These are phyloP conservation scores for Xerocomellus intermedius DNA, from an alignment of 768 basidiomycete genomes.

Conservation along the genomic window DNA sequence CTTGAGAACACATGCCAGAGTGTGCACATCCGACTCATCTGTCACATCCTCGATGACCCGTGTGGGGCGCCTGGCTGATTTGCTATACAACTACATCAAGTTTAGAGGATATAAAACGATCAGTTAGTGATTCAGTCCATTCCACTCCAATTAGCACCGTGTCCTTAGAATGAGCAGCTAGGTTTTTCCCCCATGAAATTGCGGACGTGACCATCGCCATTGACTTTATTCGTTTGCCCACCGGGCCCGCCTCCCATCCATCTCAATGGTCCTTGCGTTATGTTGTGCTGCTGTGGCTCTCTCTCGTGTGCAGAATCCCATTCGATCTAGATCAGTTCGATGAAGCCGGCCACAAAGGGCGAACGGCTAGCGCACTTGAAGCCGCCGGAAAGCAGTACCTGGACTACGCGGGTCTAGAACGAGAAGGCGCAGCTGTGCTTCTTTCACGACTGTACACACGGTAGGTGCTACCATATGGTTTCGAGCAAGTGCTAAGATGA, in stretches of 20 bases:
- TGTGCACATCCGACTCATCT: slow-evolving; percentile 31
- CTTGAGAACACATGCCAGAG: slow-evolving; percentile 55
- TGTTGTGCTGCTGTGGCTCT: slow-evolving; percentile 87
- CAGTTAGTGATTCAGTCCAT: slow-evolving; percentile 51
- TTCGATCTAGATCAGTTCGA: slow-evolving; percentile 90
- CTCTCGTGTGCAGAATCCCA: slow-evolving; percentile 89
- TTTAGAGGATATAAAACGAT: slow-evolving; percentile 89
- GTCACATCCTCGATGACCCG: slow-evolving; percentile 35
- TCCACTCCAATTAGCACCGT: not conserved
- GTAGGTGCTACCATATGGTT: slow-evolving; percentile 36
- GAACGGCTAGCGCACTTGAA: slow-evolving; percentile 60
- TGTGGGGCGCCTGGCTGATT: slow-evolving; percentile 50
- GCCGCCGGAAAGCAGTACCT: slow-evolving; percentile 56
- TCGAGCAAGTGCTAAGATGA: slow-evolving; percentile 9
- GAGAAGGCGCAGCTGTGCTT: slow-evolving; percentile 79
- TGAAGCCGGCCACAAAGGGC: slow-evolving; percentile 47
- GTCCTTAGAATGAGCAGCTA: slow-evolving; percentile 51
- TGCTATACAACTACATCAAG: slow-evolving; percentile 83
- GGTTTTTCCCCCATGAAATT: slow-evolving; percentile 92
- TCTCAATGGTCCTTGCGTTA: slow-evolving; percentile 81
- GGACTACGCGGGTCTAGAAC: slow-evolving; percentile 73
- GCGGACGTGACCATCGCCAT: slow-evolving; percentile 76
- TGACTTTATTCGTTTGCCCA: slow-evolving; percentile 53
- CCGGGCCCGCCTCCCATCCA: slow-evolving; percentile 40
- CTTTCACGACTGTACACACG: slow-evolving; percentile 80